Conservation (phyloP, 2,329 filamentous ascomycete species). For the Sporothrix protearum region DNA sequence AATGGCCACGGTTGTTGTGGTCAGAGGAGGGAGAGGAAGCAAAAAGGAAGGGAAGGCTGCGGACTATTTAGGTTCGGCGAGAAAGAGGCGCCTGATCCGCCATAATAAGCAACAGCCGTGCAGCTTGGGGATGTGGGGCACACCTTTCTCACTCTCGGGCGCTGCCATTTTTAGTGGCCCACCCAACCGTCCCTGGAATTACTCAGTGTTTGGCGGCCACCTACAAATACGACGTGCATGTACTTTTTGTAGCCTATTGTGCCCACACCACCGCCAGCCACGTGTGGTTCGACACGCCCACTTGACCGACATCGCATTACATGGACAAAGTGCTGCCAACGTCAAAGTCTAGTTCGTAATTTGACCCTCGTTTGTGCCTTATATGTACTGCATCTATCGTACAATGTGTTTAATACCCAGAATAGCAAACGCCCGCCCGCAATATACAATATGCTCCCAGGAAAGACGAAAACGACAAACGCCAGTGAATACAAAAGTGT, state of each 20-base stretch:
- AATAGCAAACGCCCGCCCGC: neutral
- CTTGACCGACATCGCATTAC: neutral
- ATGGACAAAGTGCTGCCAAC: neutral
- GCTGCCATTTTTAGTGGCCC: conserved; percentile 8
- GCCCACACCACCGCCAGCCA: neutral
- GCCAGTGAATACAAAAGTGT: neutral
- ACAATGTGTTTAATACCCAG: neutral
- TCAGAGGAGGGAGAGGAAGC: neutral
- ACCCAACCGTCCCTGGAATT: no score
- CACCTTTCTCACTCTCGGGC: neutral
- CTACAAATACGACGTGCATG: neutral
- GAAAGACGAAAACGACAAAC: neutral
- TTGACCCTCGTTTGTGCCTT: neutral
- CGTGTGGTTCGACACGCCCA: neutral
- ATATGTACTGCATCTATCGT: neutral
- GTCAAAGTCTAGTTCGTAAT: neutral
- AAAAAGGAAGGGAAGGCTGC: no score
- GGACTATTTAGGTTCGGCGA: neutral
- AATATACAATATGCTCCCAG: conserved; percentile 4
- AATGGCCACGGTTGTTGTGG: neutral
- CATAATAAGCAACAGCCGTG: conserved; percentile 4
- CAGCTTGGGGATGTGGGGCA: neutral
- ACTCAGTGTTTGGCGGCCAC: neutral
- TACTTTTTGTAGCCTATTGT: neutral
- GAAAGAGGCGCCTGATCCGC: neutral